Percentiles rank a stretch among this genome's conserved stretches.
These are phyloP conservation scores for Scedosporium minutisporum DNA, from an alignment of 2,329 filamentous ascomycete genomes.

Conservation along the genomic window DNA sequence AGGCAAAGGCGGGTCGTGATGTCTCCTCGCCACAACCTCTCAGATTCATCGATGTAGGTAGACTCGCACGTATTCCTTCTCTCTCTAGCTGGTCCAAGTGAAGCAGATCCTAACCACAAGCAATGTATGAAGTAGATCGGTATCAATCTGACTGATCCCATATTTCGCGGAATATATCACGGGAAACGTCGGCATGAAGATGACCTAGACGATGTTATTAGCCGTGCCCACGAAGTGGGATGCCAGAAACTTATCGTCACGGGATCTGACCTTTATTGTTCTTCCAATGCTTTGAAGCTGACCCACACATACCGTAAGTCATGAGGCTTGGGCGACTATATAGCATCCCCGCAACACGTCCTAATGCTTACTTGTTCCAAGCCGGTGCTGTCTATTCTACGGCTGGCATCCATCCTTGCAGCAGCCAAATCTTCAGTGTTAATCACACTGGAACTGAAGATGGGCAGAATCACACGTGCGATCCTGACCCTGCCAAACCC, in stretches of 20 bases:
- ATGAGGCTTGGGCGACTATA: not conserved
- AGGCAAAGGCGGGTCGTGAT: not conserved
- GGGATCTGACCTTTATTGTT: slow-evolving; percentile 76
- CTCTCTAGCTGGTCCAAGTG: not conserved
- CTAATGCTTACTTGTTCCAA: slow-evolving; percentile 22
- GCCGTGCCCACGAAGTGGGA: slow-evolving; percentile 66
- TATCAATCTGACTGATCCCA: slow-evolving; percentile 90
- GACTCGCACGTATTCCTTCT: not conserved
- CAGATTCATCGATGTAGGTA: slow-evolving; percentile 53
- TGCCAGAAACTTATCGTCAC: slow-evolving; percentile 89
- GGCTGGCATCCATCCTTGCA: slow-evolving; percentile 89
- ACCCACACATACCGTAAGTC: slow-evolving; percentile 60
- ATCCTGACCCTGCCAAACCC: slow-evolving; percentile 38
- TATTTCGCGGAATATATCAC: slow-evolving; percentile 78
- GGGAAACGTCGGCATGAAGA: slow-evolving; percentile 65
- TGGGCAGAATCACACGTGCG: slow-evolving; percentile 42
- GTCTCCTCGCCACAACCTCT: slow-evolving; percentile 20
- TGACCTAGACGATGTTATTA: slow-evolving; percentile 68
- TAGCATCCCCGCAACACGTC: not conserved
- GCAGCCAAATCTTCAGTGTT: slow-evolving; percentile 65
- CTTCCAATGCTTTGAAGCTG: slow-evolving; percentile 62
- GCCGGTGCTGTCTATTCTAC: slow-evolving; percentile 80
- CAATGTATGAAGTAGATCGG: slow-evolving; percentile 53
- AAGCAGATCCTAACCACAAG: not conserved
- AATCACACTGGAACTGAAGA: slow-evolving; percentile 32